Base-by-base conservation (phyloP, 495 filamentous ascomycete species). In the Cercophora scortea region DNA sequence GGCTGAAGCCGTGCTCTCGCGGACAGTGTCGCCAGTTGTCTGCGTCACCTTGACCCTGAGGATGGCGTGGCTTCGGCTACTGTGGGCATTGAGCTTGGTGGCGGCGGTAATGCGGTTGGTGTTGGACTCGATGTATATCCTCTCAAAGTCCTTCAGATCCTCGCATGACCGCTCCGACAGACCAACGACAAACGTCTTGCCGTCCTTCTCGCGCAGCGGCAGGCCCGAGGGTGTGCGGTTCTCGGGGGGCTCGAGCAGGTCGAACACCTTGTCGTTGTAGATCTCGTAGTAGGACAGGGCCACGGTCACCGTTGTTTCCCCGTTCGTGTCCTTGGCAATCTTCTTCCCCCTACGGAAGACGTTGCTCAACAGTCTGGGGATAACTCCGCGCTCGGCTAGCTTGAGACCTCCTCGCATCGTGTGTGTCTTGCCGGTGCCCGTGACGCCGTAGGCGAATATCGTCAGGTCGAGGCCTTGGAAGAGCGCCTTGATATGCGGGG, bases 241-340 rank as follows among this genome's bases (percentile, higher is more conserved):
- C 61, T 96, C 91, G 3, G 89, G 88, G 1, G 91, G 70, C 64
- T 95, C 88, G 53, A 98, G 92, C 32, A 98, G 71, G 65, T 98
- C 93, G 60, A 83, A 96, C 6, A 98, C 91, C 66, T 89, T 90
- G 68, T 93, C 88, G 64, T 96, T 96, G 71, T 98, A 98, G 49
- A 98, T 97, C 61, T 98, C 93, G 71, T 96, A 98, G 71, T 98
- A 98, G 39, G 87, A 92, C 61, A 98, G 80, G 12, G 83, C 77
- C 8, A 96, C 89, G 35, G 80, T 73, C 41, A 95, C 90, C 3
- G 73, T 77, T 0, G 83, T 93, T 40, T 80, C 79, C 2, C 86
- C 90, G 8, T 78, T 76, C 42, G 83, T 82, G 57, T 96, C 91
- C 64, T 93, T 95, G 52, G 85, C 82, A 6, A 95, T 83, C 73